Percentiles rank a stretch among this genome's conserved stretches.
Evolutionary conservation across 2,329 filamentous ascomycete species (phyloP).

Genomic region (Lomentospora prolificans): DNA sequence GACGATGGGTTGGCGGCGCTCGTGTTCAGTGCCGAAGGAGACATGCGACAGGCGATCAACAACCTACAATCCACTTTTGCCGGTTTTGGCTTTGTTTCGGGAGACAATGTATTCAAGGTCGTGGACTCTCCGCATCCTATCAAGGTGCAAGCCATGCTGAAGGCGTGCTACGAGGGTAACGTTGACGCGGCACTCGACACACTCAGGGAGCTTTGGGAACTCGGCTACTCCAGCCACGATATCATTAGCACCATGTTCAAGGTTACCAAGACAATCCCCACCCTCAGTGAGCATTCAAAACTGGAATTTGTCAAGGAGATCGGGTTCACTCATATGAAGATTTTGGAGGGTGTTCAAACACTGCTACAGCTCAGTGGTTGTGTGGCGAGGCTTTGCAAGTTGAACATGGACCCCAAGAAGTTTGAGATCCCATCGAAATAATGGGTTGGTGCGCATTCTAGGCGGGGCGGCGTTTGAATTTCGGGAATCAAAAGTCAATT

Average conservation of each 20-base stretch:
- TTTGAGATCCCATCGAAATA: slow-evolving; percentile 44
- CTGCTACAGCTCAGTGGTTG: slow-evolving; percentile 89
- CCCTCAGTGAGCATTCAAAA: slow-evolving; percentile 87
- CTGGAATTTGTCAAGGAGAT: slow-evolving; percentile 98
- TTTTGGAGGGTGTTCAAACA: slow-evolving; percentile 94
- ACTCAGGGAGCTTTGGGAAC: slow-evolving; percentile 82
- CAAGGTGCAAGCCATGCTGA: slow-evolving; percentile 98
- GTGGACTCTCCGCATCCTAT: slow-evolving; percentile 96
- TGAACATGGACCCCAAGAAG: slow-evolving; percentile 89
- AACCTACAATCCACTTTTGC: slow-evolving; percentile 89
- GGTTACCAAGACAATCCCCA: slow-evolving; percentile 91
- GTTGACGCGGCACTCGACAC: slow-evolving; percentile 79
- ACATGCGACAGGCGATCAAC: slow-evolving; percentile 99
- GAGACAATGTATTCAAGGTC: slow-evolving; percentile 95
- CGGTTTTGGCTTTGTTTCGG: slow-evolving; percentile 93
- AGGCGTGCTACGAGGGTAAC: slow-evolving; percentile 87
- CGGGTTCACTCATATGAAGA: slow-evolving; percentile 98
- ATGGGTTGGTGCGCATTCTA: slow-evolving; percentile 1
- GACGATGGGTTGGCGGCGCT: slow-evolving; percentile 94
- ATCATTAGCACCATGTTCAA: slow-evolving; percentile 99
- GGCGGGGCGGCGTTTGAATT: not conserved
- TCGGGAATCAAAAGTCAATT: not conserved
- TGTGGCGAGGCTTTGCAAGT: slow-evolving; percentile 79
- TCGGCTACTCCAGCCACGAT: slow-evolving; percentile 97
- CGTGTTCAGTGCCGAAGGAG: slow-evolving; percentile 93